Evolutionary conservation across 2,329 filamentous ascomycete species (phyloP).

Genomic region (Fusarium tricinctum): DNA sequence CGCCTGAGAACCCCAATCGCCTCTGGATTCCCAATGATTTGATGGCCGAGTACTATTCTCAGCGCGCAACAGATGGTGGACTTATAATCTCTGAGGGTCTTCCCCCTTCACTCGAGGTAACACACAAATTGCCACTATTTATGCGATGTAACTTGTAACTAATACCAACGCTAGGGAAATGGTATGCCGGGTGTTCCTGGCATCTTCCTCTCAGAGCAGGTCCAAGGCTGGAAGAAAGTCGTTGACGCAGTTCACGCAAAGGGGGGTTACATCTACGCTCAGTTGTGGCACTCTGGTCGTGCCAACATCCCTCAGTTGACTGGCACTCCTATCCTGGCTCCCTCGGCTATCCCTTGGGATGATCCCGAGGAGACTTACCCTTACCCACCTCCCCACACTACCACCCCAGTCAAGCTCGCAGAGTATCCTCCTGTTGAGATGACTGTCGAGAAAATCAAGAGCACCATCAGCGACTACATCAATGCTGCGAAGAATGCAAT

Average conservation of each 20-base stretch:
- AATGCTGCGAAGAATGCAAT: slow-evolving; percentile 61
- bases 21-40: slow-evolving; percentile 57
- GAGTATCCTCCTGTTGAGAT: slow-evolving; percentile 51
- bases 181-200: slow-evolving; percentile 66
- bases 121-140: neutral
- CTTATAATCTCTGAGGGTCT: slow-evolving; percentile 62
- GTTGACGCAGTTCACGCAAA: slow-evolving; percentile 73
- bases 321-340: slow-evolving; percentile 55
- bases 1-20: slow-evolving; percentile 61
- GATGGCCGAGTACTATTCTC: slow-evolving; percentile 60
- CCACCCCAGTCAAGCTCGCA: slow-evolving; percentile 58
- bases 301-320: slow-evolving; percentile 56
- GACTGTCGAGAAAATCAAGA: slow-evolving; percentile 59
- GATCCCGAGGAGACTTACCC: slow-evolving; percentile 58
- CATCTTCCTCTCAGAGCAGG: slow-evolving; percentile 68
- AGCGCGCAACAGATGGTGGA: slow-evolving; percentile 59
- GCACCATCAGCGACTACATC: slow-evolving; percentile 51
- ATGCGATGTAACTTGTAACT: neutral
- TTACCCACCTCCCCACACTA: slow-evolving; percentile 53
- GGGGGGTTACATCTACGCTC: slow-evolving; percentile 71
- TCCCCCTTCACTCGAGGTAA: slow-evolving; percentile 60
- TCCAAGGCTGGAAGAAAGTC: slow-evolving; percentile 70
- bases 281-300: slow-evolving; percentile 66
- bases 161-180: slow-evolving; percentile 43
- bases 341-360: slow-evolving; percentile 62